phyloP scores from a whole-genome alignment of 306 rosid species.

The Malus fusca region DNA sequence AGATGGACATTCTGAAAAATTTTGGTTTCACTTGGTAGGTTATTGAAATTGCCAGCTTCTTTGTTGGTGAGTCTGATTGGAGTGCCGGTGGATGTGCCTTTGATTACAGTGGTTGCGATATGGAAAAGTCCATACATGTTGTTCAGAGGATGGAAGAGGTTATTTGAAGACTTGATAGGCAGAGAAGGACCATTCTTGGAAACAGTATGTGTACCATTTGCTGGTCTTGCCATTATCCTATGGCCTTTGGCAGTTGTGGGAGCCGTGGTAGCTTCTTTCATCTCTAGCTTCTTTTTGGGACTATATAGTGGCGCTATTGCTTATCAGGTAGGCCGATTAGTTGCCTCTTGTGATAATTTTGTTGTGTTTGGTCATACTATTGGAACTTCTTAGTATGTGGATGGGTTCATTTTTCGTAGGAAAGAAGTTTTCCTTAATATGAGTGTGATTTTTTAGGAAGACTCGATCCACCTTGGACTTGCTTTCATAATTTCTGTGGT shows the following conservation, averaged over 20 bases:
- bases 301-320: conserved; percentile 63
- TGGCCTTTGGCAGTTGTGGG: conserved; percentile 83
- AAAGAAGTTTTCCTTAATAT: neutral
- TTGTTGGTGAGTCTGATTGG: conserved; percentile 54
- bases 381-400: neutral
- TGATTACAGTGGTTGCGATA: conserved; percentile 50
- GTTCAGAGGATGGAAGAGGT: conserved; percentile 78
- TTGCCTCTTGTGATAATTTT: neutral
- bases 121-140: conserved; percentile 85
- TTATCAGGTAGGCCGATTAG: conserved; percentile 46
- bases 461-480: conserved; percentile 56
- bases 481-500: conserved; percentile 59
- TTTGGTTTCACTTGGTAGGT: conserved; percentile 24
- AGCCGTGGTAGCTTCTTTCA: conserved; percentile 39
- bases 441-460: conserved; percentile 37
- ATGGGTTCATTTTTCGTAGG: neutral
- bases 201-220: conserved; percentile 76
- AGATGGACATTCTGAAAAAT: neutral
- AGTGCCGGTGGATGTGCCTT: conserved; percentile 39
- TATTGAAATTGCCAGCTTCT: conserved; percentile 53
- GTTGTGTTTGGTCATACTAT: neutral
- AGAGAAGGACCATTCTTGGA: conserved; percentile 86
- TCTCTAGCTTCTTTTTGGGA: conserved; percentile 54
- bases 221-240: conserved; percentile 66
- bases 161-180: conserved; percentile 72